Base-by-base conservation (phyloP, 2,329 filamentous ascomycete species). In the Tolypocladium cylindrosporum region DNA sequence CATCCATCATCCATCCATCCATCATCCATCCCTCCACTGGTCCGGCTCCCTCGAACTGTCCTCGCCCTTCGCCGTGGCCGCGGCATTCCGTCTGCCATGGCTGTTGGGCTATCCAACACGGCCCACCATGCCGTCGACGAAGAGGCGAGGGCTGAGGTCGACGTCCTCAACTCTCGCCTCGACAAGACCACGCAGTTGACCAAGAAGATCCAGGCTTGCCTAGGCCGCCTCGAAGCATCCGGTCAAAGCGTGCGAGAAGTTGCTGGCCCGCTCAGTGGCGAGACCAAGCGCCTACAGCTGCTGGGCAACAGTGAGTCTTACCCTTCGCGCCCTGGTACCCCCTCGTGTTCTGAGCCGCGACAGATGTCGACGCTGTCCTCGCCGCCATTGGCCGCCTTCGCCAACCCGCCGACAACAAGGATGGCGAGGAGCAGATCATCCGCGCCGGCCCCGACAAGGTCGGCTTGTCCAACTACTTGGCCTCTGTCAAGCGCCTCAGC, bases 111-210 rank as follows among this genome's bases (percentile, higher is more conserved):
- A 55, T 69, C 68, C 61, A 74, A 71, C 57, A 71, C 69, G 61
- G 75, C 77, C 57, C 78, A 81, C 66, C 68, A 69, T 51, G 77
- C 80, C 39, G 75, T 80, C 55, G 85, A 88, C 66, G 85, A 88
- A 69, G 85, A 88, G 72, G 83, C 85, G 51, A 78, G 84, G 58
- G 85, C 85, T 52, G 85, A 88, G 70, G 85, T 89, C 57, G 85
- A 89, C 63, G 85, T 88, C 37, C 76, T 89, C 54, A 87, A 86
- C 65, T 88, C 85, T 57, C 79, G 85, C 43, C 84, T 97, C 61
- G 91, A 95, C 66, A 97, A 96, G 81, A 95, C 95, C 65, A 88
- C 91, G 60, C 85, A 91, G 68, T 82, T 97, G 70, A 96, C 91
- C 39, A 96, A 94, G 77, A 96, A 96, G 78, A 97, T 99, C 58